Evolutionary conservation across 306 rosid species (phyloP).

Genomic region (Abrus pulchellus): DNA sequence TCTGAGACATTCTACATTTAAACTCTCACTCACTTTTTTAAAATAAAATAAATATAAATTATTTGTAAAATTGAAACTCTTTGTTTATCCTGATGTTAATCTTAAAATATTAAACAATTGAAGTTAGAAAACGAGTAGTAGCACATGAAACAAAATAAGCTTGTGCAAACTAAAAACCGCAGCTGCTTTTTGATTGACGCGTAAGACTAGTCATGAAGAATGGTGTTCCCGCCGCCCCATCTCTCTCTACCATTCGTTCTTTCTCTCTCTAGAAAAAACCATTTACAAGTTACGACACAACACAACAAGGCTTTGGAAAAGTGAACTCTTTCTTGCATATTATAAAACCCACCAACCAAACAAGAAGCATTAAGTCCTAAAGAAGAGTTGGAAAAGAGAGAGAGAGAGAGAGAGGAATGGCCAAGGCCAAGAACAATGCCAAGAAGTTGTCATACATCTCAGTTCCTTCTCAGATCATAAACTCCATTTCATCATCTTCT

Average conservation of each 20-base stretch:
- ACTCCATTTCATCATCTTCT: constrained; percentile 81
- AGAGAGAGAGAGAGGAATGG: constrained; percentile 54
- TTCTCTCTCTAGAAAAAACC: constrained; percentile 25
- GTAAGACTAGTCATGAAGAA: constrained; percentile 33
- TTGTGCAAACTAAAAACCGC: constrained; percentile 17
- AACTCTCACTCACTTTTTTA: too few species aligned
- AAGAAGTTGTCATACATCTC: constrained; percentile 85
- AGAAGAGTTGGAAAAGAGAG: not conserved
- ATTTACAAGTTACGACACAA: not conserved
- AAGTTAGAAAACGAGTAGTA: not conserved
- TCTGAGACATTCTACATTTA: too few species aligned
- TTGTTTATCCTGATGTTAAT: too few species aligned
- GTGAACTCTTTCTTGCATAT: not conserved
- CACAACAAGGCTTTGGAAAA: constrained; percentile 23
- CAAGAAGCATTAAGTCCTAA: not conserved
- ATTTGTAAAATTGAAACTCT: too few species aligned
- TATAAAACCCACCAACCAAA: constrained; percentile 37
- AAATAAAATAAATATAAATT: too few species aligned
- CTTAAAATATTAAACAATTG: not conserved
- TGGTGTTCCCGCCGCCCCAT: constrained; percentile 66
- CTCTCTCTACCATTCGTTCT: constrained; percentile 39
- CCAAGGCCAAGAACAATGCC: constrained; percentile 68
- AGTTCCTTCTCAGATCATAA: constrained; percentile 92
- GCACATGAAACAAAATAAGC: not conserved
- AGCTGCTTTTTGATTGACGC: constrained; percentile 51